Evolutionary conservation across 192 early-diverging fungal species (phyloP).

Genomic region (Linnemannia zychae): DNA sequence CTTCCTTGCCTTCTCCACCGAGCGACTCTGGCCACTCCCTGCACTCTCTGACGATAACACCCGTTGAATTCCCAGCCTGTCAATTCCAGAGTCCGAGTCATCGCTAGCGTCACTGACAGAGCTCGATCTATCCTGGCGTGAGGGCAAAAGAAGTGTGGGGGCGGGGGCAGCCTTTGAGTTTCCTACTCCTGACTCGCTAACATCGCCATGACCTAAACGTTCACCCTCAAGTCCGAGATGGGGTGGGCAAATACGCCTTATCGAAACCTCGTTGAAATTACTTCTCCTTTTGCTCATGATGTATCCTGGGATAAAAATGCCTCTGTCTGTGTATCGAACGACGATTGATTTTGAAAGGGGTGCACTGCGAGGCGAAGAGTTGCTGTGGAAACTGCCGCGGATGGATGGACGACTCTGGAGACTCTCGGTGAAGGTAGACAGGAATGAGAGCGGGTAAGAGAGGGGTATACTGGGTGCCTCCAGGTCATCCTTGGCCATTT

Average conservation of each 20-base stretch:
- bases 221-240: slow-evolving; percentile 24
- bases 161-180: background rate
- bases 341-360: slow-evolving; percentile 54
- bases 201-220: background rate
- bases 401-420: slow-evolving; percentile 52
- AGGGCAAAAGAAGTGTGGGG: slow-evolving; percentile 13
- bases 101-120: slow-evolving; percentile 7
- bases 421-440: slow-evolving; percentile 49
- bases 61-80: slow-evolving; percentile 6
- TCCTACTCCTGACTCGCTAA: background rate
- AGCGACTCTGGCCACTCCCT: background rate
- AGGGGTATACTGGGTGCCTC: slow-evolving; percentile 11
- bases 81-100: slow-evolving; percentile 10
- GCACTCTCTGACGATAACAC: background rate
- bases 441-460: slow-evolving; percentile 45
- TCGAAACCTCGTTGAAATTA: slow-evolving; percentile 28
- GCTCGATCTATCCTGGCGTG: background rate
- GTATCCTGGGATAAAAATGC: slow-evolving; percentile 52
- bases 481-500: slow-evolving; percentile 25
- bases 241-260: slow-evolving; percentile 29
- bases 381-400: slow-evolving; percentile 40
- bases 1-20: slow-evolving; percentile 14
- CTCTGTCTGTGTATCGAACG: slow-evolving; percentile 46
- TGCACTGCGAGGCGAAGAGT: slow-evolving; percentile 10
- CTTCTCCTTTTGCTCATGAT: slow-evolving; percentile 25